Evolutionary conservation across 495 filamentous ascomycete species (phyloP), one percentile per base, ranked within the genome.

Genomic region (Immersiella caudata): DNA sequence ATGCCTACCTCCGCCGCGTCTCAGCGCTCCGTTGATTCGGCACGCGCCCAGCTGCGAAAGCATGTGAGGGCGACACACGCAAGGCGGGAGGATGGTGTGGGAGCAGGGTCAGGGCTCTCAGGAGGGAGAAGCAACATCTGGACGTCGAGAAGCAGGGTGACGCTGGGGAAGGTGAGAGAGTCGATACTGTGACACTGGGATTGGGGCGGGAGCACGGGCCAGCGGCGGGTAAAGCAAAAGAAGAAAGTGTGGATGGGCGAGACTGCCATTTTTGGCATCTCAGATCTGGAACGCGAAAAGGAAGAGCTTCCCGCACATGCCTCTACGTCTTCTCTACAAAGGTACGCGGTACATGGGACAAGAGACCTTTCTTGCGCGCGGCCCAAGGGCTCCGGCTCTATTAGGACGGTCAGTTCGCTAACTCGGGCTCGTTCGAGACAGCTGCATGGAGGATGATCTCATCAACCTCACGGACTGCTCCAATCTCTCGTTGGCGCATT

Each of bases 191-290:
- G 49, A 54, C 61, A 63, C 51, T 54, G 61, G 26, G 51, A 36
- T 56, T 21, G 58, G 50, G 9, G 26, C 49, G 25, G 24, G 57
- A 33, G 68, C 68, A 70, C 68, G 61, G 66, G 68, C 68, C 68
- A 70, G 52, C 68, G 65, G 68, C 65, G 62, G 60, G 33, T 55
- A 68, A 54, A 67, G 46, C 68, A 29, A 67, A 67, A 67, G 57
- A 55, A 67, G 65, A 33, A 67, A 67, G 65, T 62, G 59, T 25
- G 35, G 35, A 61, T 57, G 64, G 65, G 46, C 36, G n/a, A 64
- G 33, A 56, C 64, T 62, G 68, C 68, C 68, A 67, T 55, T 50
- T 54, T 58, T 67, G 68, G 64, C 20, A 62, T 57, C 68, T 60
- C 55, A 63, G 59, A 66, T 65, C 67, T 64, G 59, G 64, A 51